Evolutionary conservation across 495 filamentous ascomycete genomes (phyloP), one percentile per base, ranked within the genome.

Genomic region (Daldinia caldariorum): DNA sequence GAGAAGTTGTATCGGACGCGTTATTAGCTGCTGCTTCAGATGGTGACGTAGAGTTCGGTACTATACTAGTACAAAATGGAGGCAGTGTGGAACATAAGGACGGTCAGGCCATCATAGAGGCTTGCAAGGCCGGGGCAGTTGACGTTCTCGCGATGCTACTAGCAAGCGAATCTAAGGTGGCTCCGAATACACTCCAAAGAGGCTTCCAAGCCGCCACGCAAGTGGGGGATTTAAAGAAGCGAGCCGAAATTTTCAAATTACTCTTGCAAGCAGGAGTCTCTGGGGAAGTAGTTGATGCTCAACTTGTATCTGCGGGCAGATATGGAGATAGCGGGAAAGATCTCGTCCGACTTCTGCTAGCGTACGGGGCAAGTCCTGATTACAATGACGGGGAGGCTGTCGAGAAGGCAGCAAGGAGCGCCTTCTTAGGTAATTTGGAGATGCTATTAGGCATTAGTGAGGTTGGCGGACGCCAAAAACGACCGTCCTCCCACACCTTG

Each of bases 311-410:
- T 0, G 79, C 82, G 0, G 80, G 76, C 4, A 79, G 81, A 50
- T 83, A 79, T 66, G 81, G 81, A 14, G 76, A 78, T n/a, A 78
- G 80, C 2, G 83, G 80, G 7, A 78, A 77, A 51, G 56, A 70
- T 0, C 61, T 85, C 3, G 80, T 85, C 0, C 69, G 69, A n/a
- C 67, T 85, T 34, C 62, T 85, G 22, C 75, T 85, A 1, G 59
- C 72, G 9, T 79, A 78, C 29, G 82, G 82, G 6, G 83, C 83
- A 14, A 77, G 73, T 43, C 77, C 80, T 2, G 77, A 85, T 61
- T 81, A 79, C 56, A 81, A 79, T 12, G 63, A 76, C 0, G 83
- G 83, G 4, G 82, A 85, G 22, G 82, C 81, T 14, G 76, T 85
- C n/a, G 82, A 82, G 71, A 81, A 81, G 20, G 80, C 81, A 0